Percentiles rank a stretch among this genome's conserved stretches.
Evolutionary conservation across 495 filamentous ascomycete genomes (phyloP).

Genomic region (Penicillium tannophilum): DNA sequence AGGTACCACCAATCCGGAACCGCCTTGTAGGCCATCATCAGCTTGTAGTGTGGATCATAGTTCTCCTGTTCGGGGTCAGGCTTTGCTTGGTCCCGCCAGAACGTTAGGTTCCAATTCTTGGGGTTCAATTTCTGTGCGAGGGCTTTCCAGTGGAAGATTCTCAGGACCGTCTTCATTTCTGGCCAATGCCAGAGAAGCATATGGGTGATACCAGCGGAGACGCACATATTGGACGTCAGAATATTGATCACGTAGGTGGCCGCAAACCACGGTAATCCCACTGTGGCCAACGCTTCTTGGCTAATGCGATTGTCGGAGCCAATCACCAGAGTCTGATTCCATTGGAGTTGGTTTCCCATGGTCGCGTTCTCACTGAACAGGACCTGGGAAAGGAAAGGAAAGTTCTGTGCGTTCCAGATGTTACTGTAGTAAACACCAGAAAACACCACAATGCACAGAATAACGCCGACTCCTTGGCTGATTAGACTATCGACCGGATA

Average conservation of each 20-base stretch:
- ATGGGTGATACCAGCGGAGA: slow-evolving; percentile 27
- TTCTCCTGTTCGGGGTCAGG: slow-evolving; percentile 10
- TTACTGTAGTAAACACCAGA: slow-evolving; percentile 5
- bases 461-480: slow-evolving; percentile 5
- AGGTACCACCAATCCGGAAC: slow-evolving; percentile 4
- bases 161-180: not conserved
- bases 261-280: slow-evolving; percentile 46
- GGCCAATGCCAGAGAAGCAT: not conserved
- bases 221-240: slow-evolving; percentile 29
- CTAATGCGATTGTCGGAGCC: slow-evolving; percentile 37
- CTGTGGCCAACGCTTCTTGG: slow-evolving; percentile 27
- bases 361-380: slow-evolving; percentile 7
- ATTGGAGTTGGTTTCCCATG: slow-evolving; percentile 1
- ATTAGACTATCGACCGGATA: slow-evolving; percentile 2
- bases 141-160: not conserved
- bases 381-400: slow-evolving; percentile 4
- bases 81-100: slow-evolving; percentile 22
- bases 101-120: slow-evolving; percentile 30
- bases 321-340: slow-evolving; percentile 15
- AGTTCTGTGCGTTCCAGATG: slow-evolving; percentile 1
- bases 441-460: not conserved
- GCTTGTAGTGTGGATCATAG: slow-evolving; percentile 19
- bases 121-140: slow-evolving; percentile 13
- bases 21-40: slow-evolving; percentile 2
- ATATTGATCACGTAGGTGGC: slow-evolving; percentile 42